These are phyloP conservation scores for Ceratocystis huliohia DNA, from an alignment of 2,329 filamentous ascomycete genomes.

Conservation along the genomic window DNA sequence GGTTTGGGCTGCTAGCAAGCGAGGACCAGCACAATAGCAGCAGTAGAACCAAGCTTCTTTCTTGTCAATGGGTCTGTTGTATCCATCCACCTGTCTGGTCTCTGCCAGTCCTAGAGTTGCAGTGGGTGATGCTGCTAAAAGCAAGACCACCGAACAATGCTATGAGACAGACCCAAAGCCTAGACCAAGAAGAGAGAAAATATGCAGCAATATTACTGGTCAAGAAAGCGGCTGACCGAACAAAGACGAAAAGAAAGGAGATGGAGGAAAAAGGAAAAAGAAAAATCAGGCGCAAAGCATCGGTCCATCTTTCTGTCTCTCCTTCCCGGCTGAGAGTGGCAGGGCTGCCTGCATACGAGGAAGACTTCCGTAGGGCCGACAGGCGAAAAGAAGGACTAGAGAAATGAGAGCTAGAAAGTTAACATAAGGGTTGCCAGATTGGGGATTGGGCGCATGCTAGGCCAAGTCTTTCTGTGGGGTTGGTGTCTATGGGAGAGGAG, in stretches of 20 bases:
- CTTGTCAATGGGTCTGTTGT: no score
- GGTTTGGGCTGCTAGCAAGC: not conserved
- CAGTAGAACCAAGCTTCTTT: not conserved
- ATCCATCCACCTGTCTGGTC: no score
- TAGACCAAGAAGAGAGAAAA: constrained; percentile 4
- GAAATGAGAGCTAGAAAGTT: not conserved
- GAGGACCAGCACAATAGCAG: not conserved
- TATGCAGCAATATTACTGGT: constrained; percentile 4
- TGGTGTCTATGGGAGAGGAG: not conserved
- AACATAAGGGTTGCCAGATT: constrained; percentile 1
- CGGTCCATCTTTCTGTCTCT: not conserved
- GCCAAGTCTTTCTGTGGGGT: not conserved
- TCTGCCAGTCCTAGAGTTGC: no score
- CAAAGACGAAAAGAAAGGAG: not conserved
- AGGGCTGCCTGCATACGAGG: constrained; percentile 3
- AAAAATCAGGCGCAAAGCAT: not conserved
- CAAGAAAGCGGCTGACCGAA: not conserved
- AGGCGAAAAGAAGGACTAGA: not conserved
- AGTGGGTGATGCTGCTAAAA: not conserved
- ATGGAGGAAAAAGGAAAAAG: not conserved
- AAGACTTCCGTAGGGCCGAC: constrained; percentile 14
- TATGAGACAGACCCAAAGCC: not conserved
- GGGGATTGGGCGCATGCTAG: not conserved
- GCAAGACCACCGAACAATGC: not conserved
- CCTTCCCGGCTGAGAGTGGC: not conserved